Conservation (phyloP, 192 early-diverging fungal genomes). For the Coemansia sp. region DNA sequence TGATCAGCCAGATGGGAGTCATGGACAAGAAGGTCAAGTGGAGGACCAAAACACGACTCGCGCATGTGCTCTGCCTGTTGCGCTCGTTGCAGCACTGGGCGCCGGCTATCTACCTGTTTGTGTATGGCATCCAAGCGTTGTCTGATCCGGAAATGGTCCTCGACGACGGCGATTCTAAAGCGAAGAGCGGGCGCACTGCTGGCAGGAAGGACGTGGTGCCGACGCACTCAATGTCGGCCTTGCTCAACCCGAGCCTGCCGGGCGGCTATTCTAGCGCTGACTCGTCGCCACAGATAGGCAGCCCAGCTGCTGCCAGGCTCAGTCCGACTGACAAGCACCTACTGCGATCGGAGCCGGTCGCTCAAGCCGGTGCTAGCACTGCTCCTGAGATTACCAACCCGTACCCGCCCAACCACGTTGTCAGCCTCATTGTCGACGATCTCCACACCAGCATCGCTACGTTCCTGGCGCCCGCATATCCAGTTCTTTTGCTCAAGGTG, state of each 20-base stretch:
- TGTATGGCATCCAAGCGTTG: slow-evolving; percentile 43
- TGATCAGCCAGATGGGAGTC: slow-evolving; percentile 44
- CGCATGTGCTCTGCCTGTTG: slow-evolving; percentile 38
- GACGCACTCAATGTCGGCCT: neutral
- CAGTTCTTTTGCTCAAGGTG: slow-evolving; percentile 47
- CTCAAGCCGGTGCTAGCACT: neutral
- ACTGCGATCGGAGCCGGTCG: neutral
- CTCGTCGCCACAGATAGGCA: neutral
- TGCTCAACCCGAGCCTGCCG: neutral
- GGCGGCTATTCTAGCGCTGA: neutral
- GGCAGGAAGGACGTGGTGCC: neutral
- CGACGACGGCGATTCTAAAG: slow-evolving; percentile 9
- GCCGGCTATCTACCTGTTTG: slow-evolving; percentile 50
- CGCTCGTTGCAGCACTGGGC: slow-evolving; percentile 53
- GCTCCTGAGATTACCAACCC: slow-evolving; percentile 22
- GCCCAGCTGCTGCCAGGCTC: neutral
- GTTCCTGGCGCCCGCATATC: slow-evolving; percentile 49
- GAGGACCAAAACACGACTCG: slow-evolving; percentile 41
- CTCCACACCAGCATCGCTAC: slow-evolving; percentile 33
- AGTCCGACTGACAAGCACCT: neutral
- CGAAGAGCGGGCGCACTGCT: neutral
- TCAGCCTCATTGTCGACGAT: slow-evolving; percentile 42
- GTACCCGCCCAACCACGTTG: slow-evolving; percentile 45
- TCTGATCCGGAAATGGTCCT: slow-evolving; percentile 40
- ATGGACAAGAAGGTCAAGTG: slow-evolving; percentile 29